Evolutionary conservation across 2,329 filamentous ascomycete species (phyloP), one percentile per base, ranked within the genome.

Genomic region (Xylaria sp.): DNA sequence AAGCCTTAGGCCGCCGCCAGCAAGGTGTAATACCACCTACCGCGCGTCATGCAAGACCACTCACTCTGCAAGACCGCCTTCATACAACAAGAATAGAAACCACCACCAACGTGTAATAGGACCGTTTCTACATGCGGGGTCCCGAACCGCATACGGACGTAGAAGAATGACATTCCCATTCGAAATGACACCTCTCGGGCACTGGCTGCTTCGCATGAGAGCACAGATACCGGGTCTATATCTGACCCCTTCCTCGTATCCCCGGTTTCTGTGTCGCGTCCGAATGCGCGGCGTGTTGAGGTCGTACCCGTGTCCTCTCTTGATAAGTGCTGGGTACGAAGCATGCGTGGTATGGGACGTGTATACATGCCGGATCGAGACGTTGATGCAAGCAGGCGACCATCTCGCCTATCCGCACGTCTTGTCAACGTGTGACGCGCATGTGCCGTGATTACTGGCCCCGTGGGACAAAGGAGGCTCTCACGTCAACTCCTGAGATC

Each of bases 101-200:
- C 49, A 9, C 23, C 11, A n/a, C 23, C 49, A n/a, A 30, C 23
- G 23, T 30, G 48, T 37, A 42, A 42, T 42, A 49, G 16, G 11
- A 10, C 37, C 16, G 37, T 55, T 35, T 55, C 6, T 7, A 18
- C 34, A 55, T 59, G 52, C 53, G 34, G 13, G 37, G 9, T 52
- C 19, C 57, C 53, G 57, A 8, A 13, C 52, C 53, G 49, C 35
- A 48, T 48, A 52, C 39, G 48, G 48, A 13, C 57, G 42, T 52
- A 55, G 39, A 49, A 52, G 47, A 4, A 34, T 51, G 11, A 34
- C 42, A 16, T 46, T 46, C 42, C 42, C 13, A 16, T n/a, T n/a
- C 13, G 3, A 46, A n/a, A 18, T n/a, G 11, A 42, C 16, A 42
- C 11, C 1, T 42, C 37, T 13, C 37, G 37, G 37, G 37, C 37